Evolutionary conservation across 352 stramenopile genomes (phyloP), one percentile per base, ranked within the genome.

Genomic region (Globisporangium paroecandrum): DNA sequence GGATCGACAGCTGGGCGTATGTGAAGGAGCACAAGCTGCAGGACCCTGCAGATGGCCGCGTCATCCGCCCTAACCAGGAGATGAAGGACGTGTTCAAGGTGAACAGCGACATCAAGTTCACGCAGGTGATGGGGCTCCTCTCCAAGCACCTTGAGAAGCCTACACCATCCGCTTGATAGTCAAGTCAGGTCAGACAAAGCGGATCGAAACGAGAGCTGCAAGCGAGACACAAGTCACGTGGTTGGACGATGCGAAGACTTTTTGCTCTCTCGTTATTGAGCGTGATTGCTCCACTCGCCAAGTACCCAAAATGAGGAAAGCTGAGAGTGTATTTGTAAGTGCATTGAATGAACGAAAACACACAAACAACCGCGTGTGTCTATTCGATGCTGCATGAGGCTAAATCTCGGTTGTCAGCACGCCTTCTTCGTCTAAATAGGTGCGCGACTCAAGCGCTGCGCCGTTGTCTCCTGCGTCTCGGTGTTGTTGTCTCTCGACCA

Each of bases 1-100:
- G 27, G 57, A 25, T 36, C 9, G 62, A 1, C 36, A 93, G 83
- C 68, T 93, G 83, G 85, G 74, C 66, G 32, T 93, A 93, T 32
- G 85, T 89, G 58, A 93, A 93, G 69, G 57, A 84, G 65, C 82
- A 93, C 65, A 72, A 91, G 59, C 81, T 93, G 46, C 85, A 93
- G 68, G 82, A 93, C 29, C 80, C 81, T n/a, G 72, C 75, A 4
- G 69, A 93, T 53, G 85, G 85, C 24, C 82, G 85, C n/a, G 65
- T 89, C 34, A 89, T 93, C 63, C 83, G 72, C 68, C 77, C 83
- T 34, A 91, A 93, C 69, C 58, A 81, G 51, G 67, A 89, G 66
- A 82, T 93, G 76, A 86, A 80, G 55, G 68, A 89, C 29, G 74
- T 89, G 24, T 90, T 93, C 71, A 41, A 77, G 29, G 77, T 91